These are phyloP conservation scores for Paraurostyla sp. DNA, from an alignment of 73 alveolate genomes.

Conservation along the genomic window DNA sequence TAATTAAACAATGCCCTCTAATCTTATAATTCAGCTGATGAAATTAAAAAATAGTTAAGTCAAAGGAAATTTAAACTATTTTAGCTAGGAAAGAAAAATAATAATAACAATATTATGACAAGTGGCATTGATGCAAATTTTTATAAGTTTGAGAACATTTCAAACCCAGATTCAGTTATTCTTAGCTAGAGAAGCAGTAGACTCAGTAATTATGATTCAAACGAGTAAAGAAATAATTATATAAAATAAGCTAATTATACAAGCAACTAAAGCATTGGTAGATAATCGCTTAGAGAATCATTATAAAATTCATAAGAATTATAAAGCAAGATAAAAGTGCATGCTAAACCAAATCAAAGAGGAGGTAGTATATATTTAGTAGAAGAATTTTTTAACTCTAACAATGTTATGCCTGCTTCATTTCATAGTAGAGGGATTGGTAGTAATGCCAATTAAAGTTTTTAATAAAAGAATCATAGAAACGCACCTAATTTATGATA, in stretches of 20 bases:
- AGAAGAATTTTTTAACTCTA: slow-evolving; percentile 14
- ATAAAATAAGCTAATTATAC: background rate
- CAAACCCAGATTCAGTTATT: slow-evolving; percentile 44
- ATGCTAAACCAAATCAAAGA: background rate
- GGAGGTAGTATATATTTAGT: slow-evolving; percentile 24
- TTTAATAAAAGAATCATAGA: background rate
- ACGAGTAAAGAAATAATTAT: background rate
- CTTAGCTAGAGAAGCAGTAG: slow-evolving; percentile 10
- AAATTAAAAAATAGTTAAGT: slow-evolving; percentile 3
- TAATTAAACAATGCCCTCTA: background rate
- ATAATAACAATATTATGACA: background rate
- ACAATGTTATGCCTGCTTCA: background rate
- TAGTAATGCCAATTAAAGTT: background rate
- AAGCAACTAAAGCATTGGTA: background rate
- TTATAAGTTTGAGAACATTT: slow-evolving; percentile 22
- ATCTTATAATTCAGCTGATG: background rate
- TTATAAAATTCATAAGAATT: slow-evolving; percentile 8
- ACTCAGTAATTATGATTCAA: slow-evolving; percentile 1
- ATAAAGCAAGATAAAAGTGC: slow-evolving; percentile 10
- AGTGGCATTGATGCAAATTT: background rate
- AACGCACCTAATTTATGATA: too few species aligned
- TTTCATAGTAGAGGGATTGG: too few species aligned
- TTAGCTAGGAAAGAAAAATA: background rate
- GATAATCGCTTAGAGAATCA: slow-evolving; percentile 1
- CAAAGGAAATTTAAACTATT: slow-evolving; percentile 7